phyloP scores from a whole-genome alignment of 2,329 filamentous ascomycete species.

The Diatrype stigma region DNA sequence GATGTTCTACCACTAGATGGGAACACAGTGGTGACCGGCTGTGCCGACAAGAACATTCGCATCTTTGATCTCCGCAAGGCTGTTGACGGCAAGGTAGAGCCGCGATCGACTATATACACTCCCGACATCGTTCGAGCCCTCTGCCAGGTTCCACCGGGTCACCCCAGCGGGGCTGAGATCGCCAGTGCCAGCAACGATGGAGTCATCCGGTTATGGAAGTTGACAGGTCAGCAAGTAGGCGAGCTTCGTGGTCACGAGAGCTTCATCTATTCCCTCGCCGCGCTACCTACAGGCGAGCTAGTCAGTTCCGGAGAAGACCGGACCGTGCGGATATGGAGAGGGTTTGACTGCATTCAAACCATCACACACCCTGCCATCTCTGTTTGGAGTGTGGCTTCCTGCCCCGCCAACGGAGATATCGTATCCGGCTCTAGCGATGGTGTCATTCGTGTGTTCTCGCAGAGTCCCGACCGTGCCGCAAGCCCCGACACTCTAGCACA shows the following conservation, averaged over 20 bases:
- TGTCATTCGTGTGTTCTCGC: slow-evolving; percentile 77
- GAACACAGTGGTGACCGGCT: slow-evolving; percentile 81
- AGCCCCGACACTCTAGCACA: slow-evolving; percentile 61
- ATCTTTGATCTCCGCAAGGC: slow-evolving; percentile 69
- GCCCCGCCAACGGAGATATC: slow-evolving; percentile 79
- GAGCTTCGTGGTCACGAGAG: slow-evolving; percentile 86
- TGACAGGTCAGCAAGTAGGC: slow-evolving; percentile 71
- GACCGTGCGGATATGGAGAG: slow-evolving; percentile 87
- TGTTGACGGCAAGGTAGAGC: slow-evolving; percentile 50
- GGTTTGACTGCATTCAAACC: slow-evolving; percentile 79
- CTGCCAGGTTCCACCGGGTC: slow-evolving; percentile 69
- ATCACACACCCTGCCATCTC: slow-evolving; percentile 97
- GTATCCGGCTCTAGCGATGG: slow-evolving; percentile 91
- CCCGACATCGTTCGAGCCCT: slow-evolving; percentile 86
- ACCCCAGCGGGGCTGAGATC: slow-evolving; percentile 83
- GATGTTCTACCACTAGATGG: slow-evolving; percentile 81
- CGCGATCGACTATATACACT: slow-evolving; percentile 55
- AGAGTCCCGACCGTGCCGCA: slow-evolving; percentile 65
- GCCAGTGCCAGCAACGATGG: slow-evolving; percentile 94
- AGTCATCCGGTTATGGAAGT: slow-evolving; percentile 79
- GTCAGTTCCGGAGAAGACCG: slow-evolving; percentile 91
- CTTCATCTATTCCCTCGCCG: slow-evolving; percentile 84
- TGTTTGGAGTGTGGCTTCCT: slow-evolving; percentile 89
- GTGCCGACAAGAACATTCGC: slow-evolving; percentile 84
- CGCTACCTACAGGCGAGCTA: slow-evolving; percentile 77